phyloP scores from a whole-genome alignment of 2,329 filamentous ascomycete species.

The Magnaporthiopsis poae region DNA sequence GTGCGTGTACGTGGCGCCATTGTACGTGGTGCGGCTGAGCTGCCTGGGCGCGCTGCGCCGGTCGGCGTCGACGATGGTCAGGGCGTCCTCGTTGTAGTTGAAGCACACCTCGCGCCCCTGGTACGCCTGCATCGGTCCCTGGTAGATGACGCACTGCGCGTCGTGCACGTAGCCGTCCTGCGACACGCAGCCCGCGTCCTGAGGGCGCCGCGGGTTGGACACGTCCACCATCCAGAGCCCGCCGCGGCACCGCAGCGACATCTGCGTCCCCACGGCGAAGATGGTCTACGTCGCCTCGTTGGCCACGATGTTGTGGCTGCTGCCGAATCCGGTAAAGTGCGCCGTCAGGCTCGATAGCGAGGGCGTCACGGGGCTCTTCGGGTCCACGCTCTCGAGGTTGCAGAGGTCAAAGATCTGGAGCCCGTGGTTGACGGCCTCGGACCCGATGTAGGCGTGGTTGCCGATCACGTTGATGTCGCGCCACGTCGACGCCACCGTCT shows the following conservation, averaged over 20 bases:
- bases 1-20: conserved; percentile 46
- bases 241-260: conserved; percentile 34
- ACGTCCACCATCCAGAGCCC: conserved; percentile 52
- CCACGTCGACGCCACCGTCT: conserved; percentile 27
- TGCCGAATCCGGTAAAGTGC: conserved; percentile 5
- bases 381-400: conserved; percentile 40
- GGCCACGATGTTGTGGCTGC: conserved; percentile 8
- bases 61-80: conserved; percentile 31
- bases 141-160: conserved; percentile 47
- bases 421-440: conserved; percentile 38
- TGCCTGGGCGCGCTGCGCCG: conserved; percentile 15
- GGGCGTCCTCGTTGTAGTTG: conserved; percentile 42
- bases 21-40: conserved; percentile 33
- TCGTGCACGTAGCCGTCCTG: conserved; percentile 52
- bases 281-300: conserved; percentile 20
- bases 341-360: conserved; percentile 2
- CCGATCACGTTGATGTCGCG: conserved; percentile 36
- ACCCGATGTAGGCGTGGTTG: conserved; percentile 28
- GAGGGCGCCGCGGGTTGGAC: conserved; percentile 39
- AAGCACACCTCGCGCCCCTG: conserved; percentile 44
- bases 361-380: conserved; percentile 20
- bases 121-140: conserved; percentile 39
- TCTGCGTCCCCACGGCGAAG: conserved; percentile 35
- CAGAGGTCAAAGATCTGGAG: conserved; percentile 56
- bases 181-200: conserved; percentile 41